phyloP scores from a whole-genome alignment of 2,329 filamentous ascomycete species.

The Polytolypa hystricis region DNA sequence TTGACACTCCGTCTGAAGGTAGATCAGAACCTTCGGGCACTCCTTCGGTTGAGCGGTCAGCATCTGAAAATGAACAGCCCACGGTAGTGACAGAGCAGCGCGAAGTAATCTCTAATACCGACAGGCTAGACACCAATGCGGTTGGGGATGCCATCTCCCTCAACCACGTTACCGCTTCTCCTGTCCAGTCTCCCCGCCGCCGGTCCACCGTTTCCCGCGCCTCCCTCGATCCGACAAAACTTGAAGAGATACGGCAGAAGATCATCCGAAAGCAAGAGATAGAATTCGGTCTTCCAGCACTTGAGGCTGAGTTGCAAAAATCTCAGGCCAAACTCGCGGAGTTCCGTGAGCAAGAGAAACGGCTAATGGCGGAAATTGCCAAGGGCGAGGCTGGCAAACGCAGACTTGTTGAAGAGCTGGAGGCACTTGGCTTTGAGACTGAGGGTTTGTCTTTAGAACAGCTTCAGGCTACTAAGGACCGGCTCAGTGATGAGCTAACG shows the following conservation, averaged over 20 bases:
- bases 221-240: constrained; percentile 14
- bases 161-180: constrained; percentile 1
- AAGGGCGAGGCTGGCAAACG: constrained; percentile 32
- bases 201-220: constrained; percentile 13
- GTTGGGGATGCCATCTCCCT: not conserved
- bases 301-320: constrained; percentile 35
- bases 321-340: constrained; percentile 24
- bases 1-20: constrained; percentile 26
- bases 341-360: constrained; percentile 26
- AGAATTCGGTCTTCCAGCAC: constrained; percentile 35
- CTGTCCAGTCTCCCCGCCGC: constrained; percentile 8
- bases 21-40: constrained; percentile 14
- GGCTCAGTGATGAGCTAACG: constrained; percentile 13
- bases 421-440: constrained; percentile 38
- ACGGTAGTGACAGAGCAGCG: not conserved
- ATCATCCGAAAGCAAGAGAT: constrained; percentile 37
- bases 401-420: constrained; percentile 38
- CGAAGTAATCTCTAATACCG: not conserved
- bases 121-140: not conserved
- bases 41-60: constrained; percentile 9
- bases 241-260: constrained; percentile 27
- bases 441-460: constrained; percentile 36
- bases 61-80: not conserved
- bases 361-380: constrained; percentile 36
- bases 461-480: constrained; percentile 27